These are phyloP conservation scores for Seminavis robusta DNA, from an alignment of 108 stramenopile genomes.

Conservation along the genomic window DNA sequence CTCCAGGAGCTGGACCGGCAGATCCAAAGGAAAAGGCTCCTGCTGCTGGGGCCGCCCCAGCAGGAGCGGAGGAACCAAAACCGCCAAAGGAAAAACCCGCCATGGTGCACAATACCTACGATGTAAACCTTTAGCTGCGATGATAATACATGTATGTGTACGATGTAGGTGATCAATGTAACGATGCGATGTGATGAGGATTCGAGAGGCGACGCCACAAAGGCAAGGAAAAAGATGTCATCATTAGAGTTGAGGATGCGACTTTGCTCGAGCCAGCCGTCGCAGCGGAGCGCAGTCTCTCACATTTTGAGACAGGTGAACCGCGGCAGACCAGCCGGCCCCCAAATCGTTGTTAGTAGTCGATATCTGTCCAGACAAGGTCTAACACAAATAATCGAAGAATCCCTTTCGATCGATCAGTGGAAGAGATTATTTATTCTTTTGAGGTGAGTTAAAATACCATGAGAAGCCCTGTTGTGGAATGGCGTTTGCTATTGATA, in stretches of 20 bases:
- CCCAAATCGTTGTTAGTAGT: no score
- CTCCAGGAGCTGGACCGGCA: conserved; percentile 35
- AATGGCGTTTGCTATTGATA: no score
- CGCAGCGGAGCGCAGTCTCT: no score
- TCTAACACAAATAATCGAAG: no score
- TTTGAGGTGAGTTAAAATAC: no score
- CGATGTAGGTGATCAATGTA: neutral
- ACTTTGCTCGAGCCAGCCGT: no score
- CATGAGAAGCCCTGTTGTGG: no score
- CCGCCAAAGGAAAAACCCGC: neutral
- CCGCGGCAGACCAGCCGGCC: no score
- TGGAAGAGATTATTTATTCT: no score
- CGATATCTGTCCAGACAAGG: no score
- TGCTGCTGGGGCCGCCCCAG: neutral
- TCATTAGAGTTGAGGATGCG: neutral
- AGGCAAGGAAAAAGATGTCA: conserved; percentile 1
- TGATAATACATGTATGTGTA: neutral
- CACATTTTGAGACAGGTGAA: no score
- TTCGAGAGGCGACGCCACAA: neutral
- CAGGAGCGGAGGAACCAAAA: neutral
- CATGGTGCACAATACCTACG: neutral
- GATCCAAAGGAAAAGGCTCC: conserved; percentile 12
- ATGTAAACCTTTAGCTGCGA: conserved; percentile 1
- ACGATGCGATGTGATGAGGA: neutral
- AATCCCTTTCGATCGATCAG: no score